These are phyloP conservation scores for Brassica carinata DNA, from an alignment of 345 rosid genomes.

Conservation along the genomic window DNA sequence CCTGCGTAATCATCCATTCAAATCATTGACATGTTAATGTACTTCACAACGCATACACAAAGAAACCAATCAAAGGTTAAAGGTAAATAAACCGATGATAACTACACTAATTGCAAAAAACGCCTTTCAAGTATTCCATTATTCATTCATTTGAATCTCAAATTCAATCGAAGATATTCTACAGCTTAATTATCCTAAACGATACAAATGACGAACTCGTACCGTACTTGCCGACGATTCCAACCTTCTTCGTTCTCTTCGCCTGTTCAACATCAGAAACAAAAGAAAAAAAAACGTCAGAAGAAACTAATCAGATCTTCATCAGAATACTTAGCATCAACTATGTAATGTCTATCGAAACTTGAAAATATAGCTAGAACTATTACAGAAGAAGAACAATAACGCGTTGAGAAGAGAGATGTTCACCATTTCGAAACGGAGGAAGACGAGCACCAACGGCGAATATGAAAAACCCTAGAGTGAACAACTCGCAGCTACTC, in stretches of 20 bases:
- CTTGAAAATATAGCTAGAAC: background rate
- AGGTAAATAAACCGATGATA: no score
- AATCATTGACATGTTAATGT: no score
- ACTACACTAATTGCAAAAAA: no score
- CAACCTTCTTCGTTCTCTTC: slow-evolving; percentile 82
- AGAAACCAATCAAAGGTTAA: no score
- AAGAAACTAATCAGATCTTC: background rate
- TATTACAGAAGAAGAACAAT: background rate
- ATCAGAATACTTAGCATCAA: background rate
- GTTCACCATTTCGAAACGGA: slow-evolving; percentile 23
- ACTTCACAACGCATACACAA: no score
- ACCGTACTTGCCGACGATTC: slow-evolving; percentile 80
- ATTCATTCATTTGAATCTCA: background rate
- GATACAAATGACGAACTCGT: background rate
- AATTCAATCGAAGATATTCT: background rate
- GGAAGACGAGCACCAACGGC: slow-evolving; percentile 13
- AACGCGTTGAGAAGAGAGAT: background rate
- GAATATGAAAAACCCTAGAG: slow-evolving; percentile 14
- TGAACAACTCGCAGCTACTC: background rate
- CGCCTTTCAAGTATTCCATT: no score
- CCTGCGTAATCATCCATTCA: slow-evolving; percentile 34
- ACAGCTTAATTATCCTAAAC: background rate
- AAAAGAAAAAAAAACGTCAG: background rate
- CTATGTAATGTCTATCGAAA: no score
- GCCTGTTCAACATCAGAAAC: slow-evolving; percentile 39